A percentile compares a stretch with the other conserved stretches of the same genome.
These are phyloP conservation scores for Ustilago crameri DNA, from an alignment of 1,284 basidiomycete species.

Conservation along the genomic window DNA sequence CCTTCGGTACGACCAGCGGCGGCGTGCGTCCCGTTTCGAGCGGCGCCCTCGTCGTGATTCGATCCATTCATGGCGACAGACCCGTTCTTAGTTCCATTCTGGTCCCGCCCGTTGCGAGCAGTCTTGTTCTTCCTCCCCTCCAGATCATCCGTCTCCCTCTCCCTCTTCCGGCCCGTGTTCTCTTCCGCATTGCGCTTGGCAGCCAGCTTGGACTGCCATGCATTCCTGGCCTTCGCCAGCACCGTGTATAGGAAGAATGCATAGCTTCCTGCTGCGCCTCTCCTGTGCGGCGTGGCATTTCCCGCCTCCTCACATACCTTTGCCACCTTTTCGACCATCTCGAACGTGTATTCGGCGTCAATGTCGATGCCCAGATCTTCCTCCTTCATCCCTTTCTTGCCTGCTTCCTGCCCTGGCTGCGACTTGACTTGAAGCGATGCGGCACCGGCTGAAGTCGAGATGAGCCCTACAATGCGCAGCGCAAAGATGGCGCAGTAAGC, in stretches of 20 bases:
- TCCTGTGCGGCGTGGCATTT: constrained; percentile 40
- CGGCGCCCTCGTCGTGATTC: no score
- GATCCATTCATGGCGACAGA: no score
- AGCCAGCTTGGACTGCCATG: constrained; percentile 32
- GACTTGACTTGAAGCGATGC: constrained; percentile 16
- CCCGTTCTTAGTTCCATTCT: not conserved
- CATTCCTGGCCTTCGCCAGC: constrained; percentile 32
- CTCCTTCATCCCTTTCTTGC: constrained; percentile 8
- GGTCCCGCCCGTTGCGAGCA: not conserved
- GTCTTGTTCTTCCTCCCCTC: constrained; percentile 13
- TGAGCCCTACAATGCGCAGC: constrained; percentile 44
- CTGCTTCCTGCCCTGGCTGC: constrained; percentile 1
- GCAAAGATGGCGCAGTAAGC: constrained; percentile 55
- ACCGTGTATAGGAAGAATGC: constrained; percentile 48
- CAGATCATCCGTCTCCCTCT: constrained; percentile 15
- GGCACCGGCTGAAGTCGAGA: constrained; percentile 17
- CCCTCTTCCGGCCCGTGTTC: not conserved
- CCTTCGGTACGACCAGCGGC: not conserved
- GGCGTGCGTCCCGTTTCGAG: no score
- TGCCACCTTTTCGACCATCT: constrained; percentile 46
- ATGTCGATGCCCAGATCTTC: constrained; percentile 34
- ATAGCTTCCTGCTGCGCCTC: constrained; percentile 49
- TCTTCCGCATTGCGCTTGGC: constrained; percentile 1
- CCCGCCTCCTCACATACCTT: constrained; percentile 51
- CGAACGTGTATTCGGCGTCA: constrained; percentile 48